A percentile compares a stretch with the other conserved stretches of the same genome.
phyloP scores from a whole-genome alignment of 1,284 basidiomycete genomes.

The Rhodotorula sp. region DNA sequence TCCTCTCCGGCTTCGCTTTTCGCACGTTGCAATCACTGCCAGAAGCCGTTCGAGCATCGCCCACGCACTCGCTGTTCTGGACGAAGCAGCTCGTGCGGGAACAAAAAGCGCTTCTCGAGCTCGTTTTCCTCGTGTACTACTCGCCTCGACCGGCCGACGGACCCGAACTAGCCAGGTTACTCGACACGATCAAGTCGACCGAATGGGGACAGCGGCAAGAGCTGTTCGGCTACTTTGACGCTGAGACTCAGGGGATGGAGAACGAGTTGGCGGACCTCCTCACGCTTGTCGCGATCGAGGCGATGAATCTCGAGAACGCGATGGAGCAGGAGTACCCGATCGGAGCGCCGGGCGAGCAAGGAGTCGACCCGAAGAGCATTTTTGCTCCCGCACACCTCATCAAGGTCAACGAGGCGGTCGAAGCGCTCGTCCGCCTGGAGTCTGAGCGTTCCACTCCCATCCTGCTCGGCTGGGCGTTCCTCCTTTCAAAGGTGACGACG shows the following conservation, averaged over 20 bases:
- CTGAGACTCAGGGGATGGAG: conserved; percentile 64
- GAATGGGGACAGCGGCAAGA: conserved; percentile 67
- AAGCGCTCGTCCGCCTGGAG: conserved; percentile 53
- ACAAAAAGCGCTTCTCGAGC: conserved; percentile 74
- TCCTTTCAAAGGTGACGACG: conserved; percentile 55
- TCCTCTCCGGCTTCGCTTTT: conserved; percentile 57
- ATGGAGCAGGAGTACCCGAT: conserved; percentile 58
- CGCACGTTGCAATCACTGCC: conserved; percentile 62
- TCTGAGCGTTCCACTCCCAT: conserved; percentile 65
- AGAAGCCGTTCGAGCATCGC: conserved; percentile 57
- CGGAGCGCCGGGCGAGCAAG: conserved; percentile 55
- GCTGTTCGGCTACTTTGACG: conserved; percentile 63
- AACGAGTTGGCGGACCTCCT: conserved; percentile 70
- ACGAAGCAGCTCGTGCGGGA: conserved; percentile 75
- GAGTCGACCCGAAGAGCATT: conserved; percentile 49
- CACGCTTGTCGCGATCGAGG: conserved; percentile 72
- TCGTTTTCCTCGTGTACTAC: conserved; percentile 75
- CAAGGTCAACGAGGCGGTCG: conserved; percentile 63
- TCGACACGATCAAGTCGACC: conserved; percentile 64
- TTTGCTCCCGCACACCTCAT: conserved; percentile 52
- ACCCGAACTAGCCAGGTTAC: conserved; percentile 61
- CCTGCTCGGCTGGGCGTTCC: conserved; percentile 74
- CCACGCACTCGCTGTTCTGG: conserved; percentile 65
- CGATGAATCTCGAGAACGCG: conserved; percentile 74
- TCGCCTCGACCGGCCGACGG: conserved; percentile 67